Evolutionary conservation across 1,284 basidiomycete species (phyloP).

Genomic region (Papiliotrema laurentii): DNA sequence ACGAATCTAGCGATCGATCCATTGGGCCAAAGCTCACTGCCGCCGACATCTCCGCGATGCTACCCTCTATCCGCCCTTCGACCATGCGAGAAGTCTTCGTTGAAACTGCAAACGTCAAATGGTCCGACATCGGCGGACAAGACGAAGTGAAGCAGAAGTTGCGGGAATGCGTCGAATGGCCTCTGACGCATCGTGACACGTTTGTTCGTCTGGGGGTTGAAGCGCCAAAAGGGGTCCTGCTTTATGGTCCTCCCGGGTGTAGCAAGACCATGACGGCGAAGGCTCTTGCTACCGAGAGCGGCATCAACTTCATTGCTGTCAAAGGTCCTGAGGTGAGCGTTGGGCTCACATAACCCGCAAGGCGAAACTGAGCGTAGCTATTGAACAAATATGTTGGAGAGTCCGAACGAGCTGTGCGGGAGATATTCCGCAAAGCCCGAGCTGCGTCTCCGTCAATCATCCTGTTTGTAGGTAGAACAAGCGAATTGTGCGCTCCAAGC

Average conservation of each 20-base stretch:
- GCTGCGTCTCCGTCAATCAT: constrained; percentile 91
- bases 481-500: too few species aligned
- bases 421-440: constrained; percentile 92
- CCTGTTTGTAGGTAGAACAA: constrained; percentile 82
- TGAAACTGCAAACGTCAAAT: constrained; percentile 76
- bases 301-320: constrained; percentile 95
- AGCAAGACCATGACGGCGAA: constrained; percentile 93
- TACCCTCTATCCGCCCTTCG: constrained; percentile 80
- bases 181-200: constrained; percentile 74
- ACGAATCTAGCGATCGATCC: constrained; percentile 39
- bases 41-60: constrained; percentile 64
- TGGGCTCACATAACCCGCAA: neutral
- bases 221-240: constrained; percentile 81
- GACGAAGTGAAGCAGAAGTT: constrained; percentile 72
- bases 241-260: constrained; percentile 97
- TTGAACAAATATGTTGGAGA: constrained; percentile 97
- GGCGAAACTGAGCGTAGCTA: constrained; percentile 54
- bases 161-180: constrained; percentile 91
- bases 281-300: constrained; percentile 90
- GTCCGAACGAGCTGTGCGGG: constrained; percentile 88
- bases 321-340: constrained; percentile 84
- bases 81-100: constrained; percentile 91
- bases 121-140: constrained; percentile 88
- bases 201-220: constrained; percentile 83
- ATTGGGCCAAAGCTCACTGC: constrained; percentile 52